Percentiles rank a stretch among this genome's conserved stretches.
phyloP scores from a whole-genome alignment of 2,329 filamentous ascomycete species.

The Ceratocystis smalleyi region DNA sequence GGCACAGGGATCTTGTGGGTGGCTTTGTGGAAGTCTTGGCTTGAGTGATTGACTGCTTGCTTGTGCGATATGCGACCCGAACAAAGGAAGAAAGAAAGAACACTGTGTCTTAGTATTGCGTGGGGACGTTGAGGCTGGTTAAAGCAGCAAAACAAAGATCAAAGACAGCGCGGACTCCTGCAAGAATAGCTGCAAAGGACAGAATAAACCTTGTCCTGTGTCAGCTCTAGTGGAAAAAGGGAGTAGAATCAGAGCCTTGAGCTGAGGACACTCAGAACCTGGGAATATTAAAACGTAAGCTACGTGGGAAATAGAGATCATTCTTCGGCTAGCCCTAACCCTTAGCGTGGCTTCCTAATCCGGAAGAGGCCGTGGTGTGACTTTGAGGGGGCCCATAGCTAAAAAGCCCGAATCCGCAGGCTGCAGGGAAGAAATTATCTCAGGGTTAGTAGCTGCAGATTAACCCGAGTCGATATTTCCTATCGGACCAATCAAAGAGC shows the following conservation, averaged over 20 bases:
- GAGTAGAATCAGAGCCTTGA: background rate
- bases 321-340: background rate
- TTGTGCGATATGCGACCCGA: background rate
- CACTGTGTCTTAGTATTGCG: background rate
- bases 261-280: background rate
- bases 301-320: background rate
- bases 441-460: background rate
- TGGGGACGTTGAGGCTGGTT: background rate
- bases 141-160: background rate
- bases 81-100: background rate
- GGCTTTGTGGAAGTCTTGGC: background rate
- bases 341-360: background rate
- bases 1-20: background rate
- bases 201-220: background rate
- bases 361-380: background rate
- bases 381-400: background rate
- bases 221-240: background rate
- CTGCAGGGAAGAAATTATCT: background rate
- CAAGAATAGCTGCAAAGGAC: background rate
- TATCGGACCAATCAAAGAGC: background rate
- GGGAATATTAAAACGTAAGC: background rate
- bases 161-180: too few species aligned
- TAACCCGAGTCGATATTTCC: background rate
- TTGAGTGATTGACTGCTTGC: background rate
- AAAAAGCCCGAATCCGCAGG: background rate